A percentile compares a stretch with the other conserved stretches of the same genome.
These are phyloP conservation scores for Eucalyptus sp. DNA, from an alignment of 345 rosid species.

Conservation along the genomic window DNA sequence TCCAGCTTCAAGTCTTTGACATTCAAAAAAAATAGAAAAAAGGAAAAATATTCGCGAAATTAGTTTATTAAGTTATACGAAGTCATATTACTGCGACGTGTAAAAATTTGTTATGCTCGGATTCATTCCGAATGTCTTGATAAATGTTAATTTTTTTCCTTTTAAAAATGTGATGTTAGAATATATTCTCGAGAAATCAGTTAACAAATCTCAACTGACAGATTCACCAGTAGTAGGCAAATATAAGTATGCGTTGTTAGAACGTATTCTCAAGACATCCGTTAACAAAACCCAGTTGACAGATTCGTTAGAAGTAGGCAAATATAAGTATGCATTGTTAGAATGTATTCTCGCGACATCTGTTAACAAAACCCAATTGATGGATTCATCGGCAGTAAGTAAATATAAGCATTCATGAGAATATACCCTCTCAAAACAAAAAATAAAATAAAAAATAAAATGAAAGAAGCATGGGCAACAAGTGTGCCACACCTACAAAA, in stretches of 20 bases:
- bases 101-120: neutral
- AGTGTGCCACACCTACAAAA: too few species aligned
- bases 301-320: neutral
- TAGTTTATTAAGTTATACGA: neutral
- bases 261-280: neutral
- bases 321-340: neutral
- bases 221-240: neutral
- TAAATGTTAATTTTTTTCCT: neutral
- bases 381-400: neutral
- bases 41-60: neutral
- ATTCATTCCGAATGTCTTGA: neutral
- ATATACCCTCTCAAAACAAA: too few species aligned
- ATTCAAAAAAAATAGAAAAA: neutral
- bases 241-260: too few species aligned
- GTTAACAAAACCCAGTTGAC: neutral
- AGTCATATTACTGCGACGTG: neutral
- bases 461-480: too few species aligned
- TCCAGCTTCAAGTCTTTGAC: neutral
- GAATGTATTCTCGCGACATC: neutral
- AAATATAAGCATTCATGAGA: too few species aligned
- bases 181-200: neutral
- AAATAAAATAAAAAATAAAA: too few species aligned
- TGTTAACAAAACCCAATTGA: neutral
- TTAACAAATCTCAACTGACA: fast-evolving
- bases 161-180: neutral